phyloP scores from a whole-genome alignment of 352 stramenopile genomes.

The Albugo candida region DNA sequence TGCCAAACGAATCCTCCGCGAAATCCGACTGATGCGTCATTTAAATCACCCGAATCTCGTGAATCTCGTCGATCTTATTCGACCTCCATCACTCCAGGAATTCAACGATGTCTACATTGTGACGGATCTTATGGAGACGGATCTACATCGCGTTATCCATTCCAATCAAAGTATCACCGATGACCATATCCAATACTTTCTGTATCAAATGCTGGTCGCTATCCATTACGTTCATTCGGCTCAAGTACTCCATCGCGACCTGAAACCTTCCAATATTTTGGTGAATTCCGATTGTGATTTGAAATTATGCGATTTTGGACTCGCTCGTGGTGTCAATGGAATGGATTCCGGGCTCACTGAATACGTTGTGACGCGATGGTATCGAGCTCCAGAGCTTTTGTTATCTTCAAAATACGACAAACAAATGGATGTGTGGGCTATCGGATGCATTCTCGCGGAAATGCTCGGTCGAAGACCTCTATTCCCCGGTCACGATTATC shows the following conservation, averaged over 20 bases:
- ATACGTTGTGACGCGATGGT: slow-evolving; percentile 86
- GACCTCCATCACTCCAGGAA: slow-evolving; percentile 59
- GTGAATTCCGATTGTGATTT: slow-evolving; percentile 69
- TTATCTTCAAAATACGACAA: slow-evolving; percentile 82
- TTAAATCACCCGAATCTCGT: slow-evolving; percentile 70
- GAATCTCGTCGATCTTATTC: slow-evolving; percentile 59
- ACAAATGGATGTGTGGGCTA: slow-evolving; percentile 76
- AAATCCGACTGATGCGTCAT: slow-evolving; percentile 78
- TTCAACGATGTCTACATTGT: slow-evolving; percentile 82
- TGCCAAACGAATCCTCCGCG: slow-evolving; percentile 71
- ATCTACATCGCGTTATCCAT: slow-evolving; percentile 59
- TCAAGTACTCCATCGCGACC: slow-evolving; percentile 52
- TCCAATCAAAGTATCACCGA: slow-evolving; percentile 67
- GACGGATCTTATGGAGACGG: slow-evolving; percentile 61
- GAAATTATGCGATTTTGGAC: slow-evolving; percentile 63
- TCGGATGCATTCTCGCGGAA: slow-evolving; percentile 73
- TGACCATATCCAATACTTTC: slow-evolving; percentile 59
- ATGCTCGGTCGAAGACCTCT: slow-evolving; percentile 71
- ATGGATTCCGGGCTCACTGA: slow-evolving; percentile 71
- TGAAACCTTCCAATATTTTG: slow-evolving; percentile 65
- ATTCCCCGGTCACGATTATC: slow-evolving; percentile 72
- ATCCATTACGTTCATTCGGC: slow-evolving; percentile 67
- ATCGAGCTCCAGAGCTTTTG: slow-evolving; percentile 81
- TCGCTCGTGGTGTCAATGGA: slow-evolving; percentile 49
- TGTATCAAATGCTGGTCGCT: slow-evolving; percentile 61